Base-by-base conservation (phyloP, 106 monocot species). In the Dioscorea dumetorum region DNA sequence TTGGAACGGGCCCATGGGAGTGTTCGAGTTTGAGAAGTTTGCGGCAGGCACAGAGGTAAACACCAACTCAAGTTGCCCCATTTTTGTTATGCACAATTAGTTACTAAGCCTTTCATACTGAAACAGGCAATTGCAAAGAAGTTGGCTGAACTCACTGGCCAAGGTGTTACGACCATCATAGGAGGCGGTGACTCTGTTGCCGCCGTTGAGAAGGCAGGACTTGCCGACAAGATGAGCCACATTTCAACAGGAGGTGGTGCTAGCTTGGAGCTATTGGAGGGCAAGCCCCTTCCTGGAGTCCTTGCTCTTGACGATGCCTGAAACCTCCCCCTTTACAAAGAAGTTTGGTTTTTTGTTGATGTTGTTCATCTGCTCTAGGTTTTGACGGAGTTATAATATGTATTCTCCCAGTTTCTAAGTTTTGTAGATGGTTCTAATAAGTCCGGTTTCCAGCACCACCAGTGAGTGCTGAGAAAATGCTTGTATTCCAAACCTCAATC, bases 1-100 rank as follows among this genome's bases (percentile, higher is more conserved):
- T 48, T 86, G 86, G 82, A 86, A 82, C 34, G 86, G 86, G 19
- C 86, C 82, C 49, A 86, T 86, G 86, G 86, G 86, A 17, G 82
- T 86, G 22, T 86, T 86, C 41, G 86, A 86, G 67, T 86, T 82
- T 67, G 86, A 86, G 61, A 86, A 86, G 62, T 86, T 86, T 35
- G 79, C 86, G 18, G 76, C 56, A 1, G 86, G 86, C 48, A 86
- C 86, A 17, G 82, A 86, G 41, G 86, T 86, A 62, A 80, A 64
- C 63, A 22, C 33, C 54, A 54, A 16, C 19, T 54, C 0, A 19
- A 1, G 6, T 41, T 41, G 9, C 5, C 10, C 41, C 41, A 41
- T 41, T 3, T 10, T 41, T 41, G 10, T 41, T 10, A 59, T 14
- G 18, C 22, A 53, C 12, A 2, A 69, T 18, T 3, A 54, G 54